phyloP scores from a whole-genome alignment of 345 rosid species.

The Citrus reticulata region DNA sequence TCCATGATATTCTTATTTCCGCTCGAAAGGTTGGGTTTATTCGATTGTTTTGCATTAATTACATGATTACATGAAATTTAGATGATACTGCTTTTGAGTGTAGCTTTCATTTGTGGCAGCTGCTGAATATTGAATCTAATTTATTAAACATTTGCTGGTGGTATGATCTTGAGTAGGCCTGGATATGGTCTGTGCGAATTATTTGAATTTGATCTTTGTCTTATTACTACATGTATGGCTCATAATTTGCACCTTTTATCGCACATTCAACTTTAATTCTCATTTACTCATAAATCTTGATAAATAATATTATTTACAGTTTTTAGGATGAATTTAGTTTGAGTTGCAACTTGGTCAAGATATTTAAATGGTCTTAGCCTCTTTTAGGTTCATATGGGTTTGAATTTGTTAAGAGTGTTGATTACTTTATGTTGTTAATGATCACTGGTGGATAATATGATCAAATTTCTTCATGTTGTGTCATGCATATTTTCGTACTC shows the following conservation, averaged over 20 bases:
- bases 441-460: not conserved
- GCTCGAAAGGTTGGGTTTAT: conserved; percentile 57
- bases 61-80: conserved; percentile 8
- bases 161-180: not conserved
- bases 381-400: conserved; percentile 1
- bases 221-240: not conserved
- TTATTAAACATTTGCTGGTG: not conserved
- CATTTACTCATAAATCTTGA: not conserved
- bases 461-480: not conserved
- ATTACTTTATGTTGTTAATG: not conserved
- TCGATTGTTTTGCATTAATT: not conserved
- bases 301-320: not conserved
- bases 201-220: not conserved
- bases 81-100: not conserved
- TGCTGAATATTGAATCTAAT: not conserved
- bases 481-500: conserved; percentile 10
- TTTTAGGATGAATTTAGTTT: not conserved
- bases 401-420: not conserved
- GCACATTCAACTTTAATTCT: not conserved
- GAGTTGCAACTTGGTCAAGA: not conserved
- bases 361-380: not conserved
- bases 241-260: not conserved
- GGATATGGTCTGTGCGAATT: not conserved
- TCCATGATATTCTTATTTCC: conserved; percentile 54
- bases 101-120: not conserved